Percentiles rank a stretch among this genome's conserved stretches.
These are phyloP conservation scores for Melanogaster broomeanus DNA, from an alignment of 768 basidiomycete genomes.

Conservation along the genomic window DNA sequence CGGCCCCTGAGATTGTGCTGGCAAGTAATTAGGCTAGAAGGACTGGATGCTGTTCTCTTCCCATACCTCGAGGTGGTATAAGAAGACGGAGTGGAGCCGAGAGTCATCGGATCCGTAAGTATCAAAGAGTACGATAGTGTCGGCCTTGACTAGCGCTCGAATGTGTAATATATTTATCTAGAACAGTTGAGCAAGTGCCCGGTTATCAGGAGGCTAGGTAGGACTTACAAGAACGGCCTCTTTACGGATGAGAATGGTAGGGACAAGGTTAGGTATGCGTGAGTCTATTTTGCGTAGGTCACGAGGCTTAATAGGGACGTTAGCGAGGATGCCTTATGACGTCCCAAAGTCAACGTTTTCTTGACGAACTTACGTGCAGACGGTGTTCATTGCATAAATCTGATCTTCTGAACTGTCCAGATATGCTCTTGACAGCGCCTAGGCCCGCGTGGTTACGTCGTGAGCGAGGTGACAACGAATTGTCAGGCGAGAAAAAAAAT, in stretches of 20 bases:
- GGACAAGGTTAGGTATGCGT: constrained; percentile 89
- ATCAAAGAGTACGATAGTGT: constrained; percentile 90
- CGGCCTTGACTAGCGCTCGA: constrained; percentile 91
- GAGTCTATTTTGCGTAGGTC: constrained; percentile 98
- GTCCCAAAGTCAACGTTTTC: constrained; percentile 9
- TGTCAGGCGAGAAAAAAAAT: constrained; percentile 19
- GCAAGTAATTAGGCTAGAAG: constrained; percentile 11
- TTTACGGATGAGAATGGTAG: constrained; percentile 87
- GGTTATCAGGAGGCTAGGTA: background rate
- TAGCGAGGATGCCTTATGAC: constrained; percentile 22
- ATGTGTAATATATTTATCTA: constrained; percentile 95
- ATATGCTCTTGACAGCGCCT: constrained; percentile 87
- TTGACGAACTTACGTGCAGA: constrained; percentile 70
- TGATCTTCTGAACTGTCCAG: constrained; percentile 87
- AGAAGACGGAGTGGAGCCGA: constrained; percentile 79
- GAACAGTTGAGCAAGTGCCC: constrained; percentile 11
- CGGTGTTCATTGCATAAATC: constrained; percentile 87
- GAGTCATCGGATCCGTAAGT: constrained; percentile 88
- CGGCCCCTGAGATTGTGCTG: constrained; percentile 85
- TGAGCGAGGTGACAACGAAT: constrained; percentile 7
- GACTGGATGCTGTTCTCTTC: constrained; percentile 9
- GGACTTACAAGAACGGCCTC: constrained; percentile 82
- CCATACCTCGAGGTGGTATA: constrained; percentile 82
- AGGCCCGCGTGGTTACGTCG: constrained; percentile 31
- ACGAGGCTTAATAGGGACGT: constrained; percentile 63